phyloP scores from a whole-genome alignment of 2,329 filamentous ascomycete genomes.

The Monosporascus sp. region DNA sequence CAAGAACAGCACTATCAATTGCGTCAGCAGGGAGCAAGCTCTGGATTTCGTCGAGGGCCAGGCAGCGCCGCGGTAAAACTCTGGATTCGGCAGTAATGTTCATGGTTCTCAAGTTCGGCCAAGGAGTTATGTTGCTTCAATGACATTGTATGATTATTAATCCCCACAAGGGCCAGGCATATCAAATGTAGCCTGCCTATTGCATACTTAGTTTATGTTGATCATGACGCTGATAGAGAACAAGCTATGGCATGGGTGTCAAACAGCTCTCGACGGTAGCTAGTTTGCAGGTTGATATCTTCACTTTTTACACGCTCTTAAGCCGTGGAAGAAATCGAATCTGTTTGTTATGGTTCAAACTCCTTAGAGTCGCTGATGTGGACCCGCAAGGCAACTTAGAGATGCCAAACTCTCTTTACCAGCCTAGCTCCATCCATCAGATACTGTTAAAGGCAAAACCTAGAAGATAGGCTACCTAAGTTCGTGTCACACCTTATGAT shows the following conservation, averaged over 20 bases:
- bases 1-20: conserved; percentile 92
- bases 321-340: too few relatives aligned
- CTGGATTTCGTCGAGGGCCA: conserved; percentile 93
- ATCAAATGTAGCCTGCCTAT: background rate
- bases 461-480: too few relatives aligned
- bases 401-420: too few relatives aligned
- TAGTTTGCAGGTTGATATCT: too few relatives aligned
- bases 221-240: background rate
- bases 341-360: too few relatives aligned
- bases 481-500: too few relatives aligned
- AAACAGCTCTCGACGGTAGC: too few relatives aligned
- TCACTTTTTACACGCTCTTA: too few relatives aligned
- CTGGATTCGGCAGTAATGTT: conserved; percentile 3
- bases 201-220: background rate
- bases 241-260: background rate
- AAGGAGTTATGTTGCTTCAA: conserved; percentile 8
- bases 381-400: too few relatives aligned
- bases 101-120: background rate
- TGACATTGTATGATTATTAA: background rate
- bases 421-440: too few relatives aligned
- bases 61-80: conserved; percentile 31
- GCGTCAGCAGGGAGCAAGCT: conserved; percentile 80
- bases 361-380: too few relatives aligned
- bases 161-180: background rate
- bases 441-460: too few relatives aligned